Percentiles rank a stretch among this genome's conserved stretches.
phyloP scores from a whole-genome alignment of 441 rosid genomes.

The Bruguiera hainesii region DNA sequence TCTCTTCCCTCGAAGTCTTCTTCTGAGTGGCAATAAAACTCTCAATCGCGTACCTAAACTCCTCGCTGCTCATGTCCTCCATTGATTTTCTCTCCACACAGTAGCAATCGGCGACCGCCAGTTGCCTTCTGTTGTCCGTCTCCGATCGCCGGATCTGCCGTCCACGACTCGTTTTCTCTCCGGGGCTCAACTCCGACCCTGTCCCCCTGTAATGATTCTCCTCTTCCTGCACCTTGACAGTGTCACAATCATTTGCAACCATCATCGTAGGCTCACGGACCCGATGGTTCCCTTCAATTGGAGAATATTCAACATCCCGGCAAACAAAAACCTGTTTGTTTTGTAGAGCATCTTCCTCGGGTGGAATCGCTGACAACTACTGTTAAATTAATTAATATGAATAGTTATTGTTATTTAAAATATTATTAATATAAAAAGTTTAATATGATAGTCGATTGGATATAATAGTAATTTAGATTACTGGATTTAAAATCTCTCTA shows the following conservation, averaged over 20 bases:
- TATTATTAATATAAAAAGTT: too few species aligned
- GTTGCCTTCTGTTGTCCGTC: constrained; percentile 15
- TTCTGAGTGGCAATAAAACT: constrained; percentile 36
- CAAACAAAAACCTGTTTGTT: constrained; percentile 24
- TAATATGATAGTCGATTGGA: too few species aligned
- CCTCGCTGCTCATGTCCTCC: constrained; percentile 46
- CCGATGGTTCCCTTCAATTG: neutral
- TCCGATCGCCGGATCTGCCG: constrained; percentile 19
- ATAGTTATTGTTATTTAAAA: too few species aligned
- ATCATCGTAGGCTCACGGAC: neutral
- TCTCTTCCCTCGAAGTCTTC: constrained; percentile 34
- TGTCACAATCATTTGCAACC: neutral
- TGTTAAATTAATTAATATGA: too few species aligned
- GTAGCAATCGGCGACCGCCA: too few species aligned
- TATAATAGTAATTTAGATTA: too few species aligned
- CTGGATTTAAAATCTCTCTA: too few species aligned
- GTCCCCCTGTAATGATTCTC: constrained; percentile 24
- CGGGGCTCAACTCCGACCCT: constrained; percentile 24
- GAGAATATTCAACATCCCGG: too few species aligned
- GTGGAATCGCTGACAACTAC: constrained; percentile 3
- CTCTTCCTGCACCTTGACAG: neutral
- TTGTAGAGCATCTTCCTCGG: neutral
- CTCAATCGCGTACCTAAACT: constrained; percentile 45
- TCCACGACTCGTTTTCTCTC: neutral
- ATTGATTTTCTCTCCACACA: constrained; percentile 23